A percentile compares a stretch with the other conserved stretches of the same genome.
These are phyloP conservation scores for Neckera pumila DNA, from an alignment of 225 moss, liverwort and hornwort genomes.

Conservation along the genomic window DNA sequence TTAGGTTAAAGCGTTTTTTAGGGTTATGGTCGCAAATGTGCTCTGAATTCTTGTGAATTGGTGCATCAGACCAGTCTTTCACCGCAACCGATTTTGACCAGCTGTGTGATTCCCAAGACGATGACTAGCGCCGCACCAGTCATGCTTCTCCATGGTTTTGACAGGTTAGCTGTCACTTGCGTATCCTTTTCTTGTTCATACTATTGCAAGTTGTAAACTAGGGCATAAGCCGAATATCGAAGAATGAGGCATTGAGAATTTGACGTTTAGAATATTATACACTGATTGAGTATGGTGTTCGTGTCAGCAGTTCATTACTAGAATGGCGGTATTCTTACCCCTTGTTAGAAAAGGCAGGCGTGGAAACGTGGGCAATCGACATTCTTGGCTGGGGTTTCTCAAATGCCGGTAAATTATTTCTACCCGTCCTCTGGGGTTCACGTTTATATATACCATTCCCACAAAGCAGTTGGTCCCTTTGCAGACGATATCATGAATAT, in stretches of 20 bases:
- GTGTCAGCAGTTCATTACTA: slow-evolving; percentile 66
- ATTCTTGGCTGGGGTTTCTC: slow-evolving; percentile 98
- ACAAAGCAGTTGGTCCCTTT: background rate
- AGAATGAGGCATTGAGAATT: background rate
- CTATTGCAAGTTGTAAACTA: background rate
- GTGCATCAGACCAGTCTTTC: slow-evolving; percentile 71
- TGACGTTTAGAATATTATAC: background rate
- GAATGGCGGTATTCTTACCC: slow-evolving; percentile 93
- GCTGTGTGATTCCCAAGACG: slow-evolving; percentile 62
- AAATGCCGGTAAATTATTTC: slow-evolving; percentile 34
- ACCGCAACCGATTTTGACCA: slow-evolving; percentile 63
- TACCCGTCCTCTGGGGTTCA: background rate
- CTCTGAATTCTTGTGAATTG: slow-evolving; percentile 12
- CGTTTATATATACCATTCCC: background rate
- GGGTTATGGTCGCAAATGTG: background rate
- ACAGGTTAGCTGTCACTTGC: slow-evolving; percentile 44
- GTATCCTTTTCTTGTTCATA: background rate
- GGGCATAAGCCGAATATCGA: background rate
- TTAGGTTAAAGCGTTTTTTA: background rate
- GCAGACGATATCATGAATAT: background rate
- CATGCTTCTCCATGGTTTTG: slow-evolving; percentile 82
- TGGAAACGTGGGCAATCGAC: slow-evolving; percentile 75
- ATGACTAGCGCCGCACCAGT: slow-evolving; percentile 36
- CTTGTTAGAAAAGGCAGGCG: slow-evolving; percentile 68
- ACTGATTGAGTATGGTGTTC: background rate